Evolutionary conservation across 306 rosid genomes (phyloP), one percentile per base, ranked within the genome.

Genomic region (Cucurbita maxima): DNA sequence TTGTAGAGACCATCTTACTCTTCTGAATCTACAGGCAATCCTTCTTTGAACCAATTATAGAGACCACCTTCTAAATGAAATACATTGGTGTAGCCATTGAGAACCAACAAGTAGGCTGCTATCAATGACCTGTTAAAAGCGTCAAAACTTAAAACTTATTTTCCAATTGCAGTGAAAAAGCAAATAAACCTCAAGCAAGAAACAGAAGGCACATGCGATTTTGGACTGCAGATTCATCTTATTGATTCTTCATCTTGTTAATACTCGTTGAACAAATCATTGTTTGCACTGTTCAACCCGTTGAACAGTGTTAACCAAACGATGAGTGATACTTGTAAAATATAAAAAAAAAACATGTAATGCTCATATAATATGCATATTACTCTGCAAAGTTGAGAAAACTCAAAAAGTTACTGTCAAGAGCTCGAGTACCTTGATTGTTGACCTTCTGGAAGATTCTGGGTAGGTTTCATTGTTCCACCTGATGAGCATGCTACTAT

Each of bases 1-100:
- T 22, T 48, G 44, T 12, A 11, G n/a, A 11, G n/a, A 48, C 58
- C 44, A 71, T 16, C 30, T 36, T 56, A 86, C 47, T 85, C 92
- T 79, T 87, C 96, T 11, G 89, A 55, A 64, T 76, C 87, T 34
- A 50, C 22, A 6, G 97, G 97, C 45, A 94, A 79, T 25, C 40
- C 99, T 79, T 88, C 92, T 78, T 89, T 91, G 74, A 77, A 85
- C 99, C 99, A 94, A 22, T 77, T 0, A 63, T 91, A 91, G 63
- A 94, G 96, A 56, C 99, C 99, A 5, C 97, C 99, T 82, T 94
- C 96, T 59, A 94, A 82, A 84, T 94, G 92, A 90, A 84, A 94
- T 71, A 94, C 95, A 75, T 94, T 91, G 84, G 78, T 75, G 54
- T 60, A 94, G 22, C 99, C 99, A 7, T 94, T 86, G 64, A 94